Conservation (phyloP, 148 eudicot species). For the Pouteria glomerata region DNA sequence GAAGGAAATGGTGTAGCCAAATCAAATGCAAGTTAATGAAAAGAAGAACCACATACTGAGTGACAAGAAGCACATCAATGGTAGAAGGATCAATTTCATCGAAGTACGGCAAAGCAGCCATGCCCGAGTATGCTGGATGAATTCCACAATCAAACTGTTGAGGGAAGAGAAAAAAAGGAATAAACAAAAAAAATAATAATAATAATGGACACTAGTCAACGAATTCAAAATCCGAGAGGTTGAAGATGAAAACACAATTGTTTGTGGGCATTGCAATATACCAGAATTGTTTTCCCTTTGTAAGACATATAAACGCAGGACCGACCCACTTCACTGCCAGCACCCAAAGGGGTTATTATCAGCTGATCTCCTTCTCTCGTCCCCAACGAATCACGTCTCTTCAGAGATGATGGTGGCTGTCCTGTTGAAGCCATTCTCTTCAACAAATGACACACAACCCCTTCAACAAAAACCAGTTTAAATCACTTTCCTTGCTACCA, state of each 20-base stretch:
- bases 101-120: slow-evolving; percentile 94
- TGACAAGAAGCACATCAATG: slow-evolving; percentile 84
- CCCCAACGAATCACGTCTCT: slow-evolving; percentile 47
- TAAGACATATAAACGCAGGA: slow-evolving; percentile 81
- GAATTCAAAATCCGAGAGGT: neutral
- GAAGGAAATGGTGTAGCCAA: neutral
- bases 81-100: slow-evolving; percentile 92
- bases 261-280: slow-evolving; percentile 20
- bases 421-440: slow-evolving; percentile 59
- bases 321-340: slow-evolving; percentile 93
- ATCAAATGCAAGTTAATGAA: neutral
- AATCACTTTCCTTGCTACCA: neutral
- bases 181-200: neutral
- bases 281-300: slow-evolving; percentile 86
- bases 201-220: too few species aligned
- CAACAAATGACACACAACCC: too few species aligned
- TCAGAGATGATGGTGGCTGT: slow-evolving; percentile 44
- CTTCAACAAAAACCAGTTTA: neutral
- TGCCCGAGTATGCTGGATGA: slow-evolving; percentile 91
- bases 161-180: neutral
- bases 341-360: slow-evolving; percentile 80
- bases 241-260: neutral
- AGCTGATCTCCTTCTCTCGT: slow-evolving; percentile 76
- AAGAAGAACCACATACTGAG: slow-evolving; percentile 51
- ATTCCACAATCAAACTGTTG: slow-evolving; percentile 92